Conservation (phyloP, 768 basidiomycete species). For the Phlegmacium glaucopus region DNA sequence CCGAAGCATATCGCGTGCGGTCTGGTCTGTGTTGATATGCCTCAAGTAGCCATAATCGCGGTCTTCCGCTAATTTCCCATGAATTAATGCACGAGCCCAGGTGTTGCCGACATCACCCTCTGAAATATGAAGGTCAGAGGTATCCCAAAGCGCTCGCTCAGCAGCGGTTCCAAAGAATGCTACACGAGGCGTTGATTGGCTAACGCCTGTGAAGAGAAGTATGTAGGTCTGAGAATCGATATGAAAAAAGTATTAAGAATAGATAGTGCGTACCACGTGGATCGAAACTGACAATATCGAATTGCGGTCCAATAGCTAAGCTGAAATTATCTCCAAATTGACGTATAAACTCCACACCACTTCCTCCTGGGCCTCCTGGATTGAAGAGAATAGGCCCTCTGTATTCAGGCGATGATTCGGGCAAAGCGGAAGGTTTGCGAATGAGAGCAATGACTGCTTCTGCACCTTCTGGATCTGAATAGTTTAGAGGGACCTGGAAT, state of each 20-base stretch:
- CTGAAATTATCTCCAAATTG: conserved; percentile 12
- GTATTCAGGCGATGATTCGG: conserved; percentile 25
- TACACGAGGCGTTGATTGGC: conserved; percentile 29
- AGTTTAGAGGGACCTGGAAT: conserved; percentile 15
- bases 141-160: conserved; percentile 23
- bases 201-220: conserved; percentile 35
- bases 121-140: conserved; percentile 8
- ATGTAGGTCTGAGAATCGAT: too few species aligned
- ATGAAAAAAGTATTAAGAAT: too few species aligned
- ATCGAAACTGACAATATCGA: conserved; percentile 46
- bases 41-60: conserved; percentile 23
- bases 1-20: conserved; percentile 34
- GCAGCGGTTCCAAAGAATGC: conserved; percentile 33
- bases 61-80: conserved; percentile 28
- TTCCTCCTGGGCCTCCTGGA: conserved; percentile 46
- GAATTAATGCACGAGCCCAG: conserved; percentile 29
- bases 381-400: conserved; percentile 44
- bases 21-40: conserved; percentile 34
- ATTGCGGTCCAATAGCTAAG: conserved; percentile 37
- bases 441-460: conserved; percentile 40
- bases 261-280: conserved; percentile 46
- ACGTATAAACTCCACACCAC: conserved; percentile 32
- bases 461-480: conserved; percentile 35
- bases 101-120: conserved; percentile 24
- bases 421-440: conserved; percentile 34